Evolutionary conservation across 2,329 filamentous ascomycete species (phyloP), one percentile per base, ranked within the genome.

Genomic region (Cordyceps javanica): DNA sequence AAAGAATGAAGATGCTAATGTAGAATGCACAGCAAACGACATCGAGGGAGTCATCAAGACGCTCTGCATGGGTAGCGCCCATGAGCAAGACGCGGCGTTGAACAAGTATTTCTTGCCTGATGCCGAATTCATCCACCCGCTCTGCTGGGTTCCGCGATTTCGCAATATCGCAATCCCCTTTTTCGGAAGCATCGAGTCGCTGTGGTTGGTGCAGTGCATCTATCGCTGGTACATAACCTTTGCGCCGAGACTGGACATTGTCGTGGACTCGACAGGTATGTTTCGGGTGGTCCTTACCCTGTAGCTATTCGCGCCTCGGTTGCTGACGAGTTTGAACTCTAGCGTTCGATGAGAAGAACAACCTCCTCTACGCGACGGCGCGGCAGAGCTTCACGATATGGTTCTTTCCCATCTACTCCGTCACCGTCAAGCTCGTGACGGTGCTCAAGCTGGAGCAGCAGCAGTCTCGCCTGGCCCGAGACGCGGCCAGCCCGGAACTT

Each of bases 221-320:
- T 95, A 90, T 67, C 82, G 85, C 41, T 92, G 88, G 89, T 93
- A 95, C 72, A 90, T 91, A 67, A 88, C 93, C 62, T 77, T 96
- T 67, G 90, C 86, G 60, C 91, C 91, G 0, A 75, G 77, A 19
- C 89, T 94, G 62, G 78, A 86, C 44, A 73, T 93, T 13, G 73
- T 80, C 1, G 77, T 96, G 19, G 81, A 90, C 61, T 81, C 79
- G 3, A 70, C 72, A 44, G 76, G 81, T 82, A 67, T 42, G 71
- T 67, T 21, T 14, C 36, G 9, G 23, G n/a, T n/a, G n/a, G n/a
- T 14, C 3, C 49, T 23, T 51, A 26, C 26, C 16, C 16, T 13
- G 26, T 13, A 6, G 34, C 34, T n/a, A n/a, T 8, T 28, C 8
- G 8, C 2, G 16, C 13, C 21, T 6, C n/a, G n/a, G n/a, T n/a